phyloP scores from a whole-genome alignment of 148 eudicot species.

The Heliamphora exappendiculata region DNA sequence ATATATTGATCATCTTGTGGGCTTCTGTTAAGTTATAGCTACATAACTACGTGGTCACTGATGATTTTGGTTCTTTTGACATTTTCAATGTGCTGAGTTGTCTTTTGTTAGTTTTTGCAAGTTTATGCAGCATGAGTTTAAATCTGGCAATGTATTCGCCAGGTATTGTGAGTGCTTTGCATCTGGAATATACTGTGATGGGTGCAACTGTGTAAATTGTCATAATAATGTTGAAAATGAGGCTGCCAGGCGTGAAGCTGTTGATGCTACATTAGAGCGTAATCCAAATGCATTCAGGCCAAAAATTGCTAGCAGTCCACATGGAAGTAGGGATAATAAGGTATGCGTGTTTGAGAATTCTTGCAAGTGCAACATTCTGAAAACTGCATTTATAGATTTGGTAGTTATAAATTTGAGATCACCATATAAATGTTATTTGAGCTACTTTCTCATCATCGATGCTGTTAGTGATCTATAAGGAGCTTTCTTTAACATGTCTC shows the following conservation, averaged over 20 bases:
- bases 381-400: background rate
- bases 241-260: conserved; percentile 88
- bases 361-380: background rate
- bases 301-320: conserved; percentile 97
- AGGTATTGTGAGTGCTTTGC: conserved; percentile 99
- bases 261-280: conserved; percentile 92
- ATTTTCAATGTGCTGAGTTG: background rate
- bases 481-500: background rate
- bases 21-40: background rate
- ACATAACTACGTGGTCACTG: background rate
- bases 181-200: conserved; percentile 94
- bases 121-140: background rate
- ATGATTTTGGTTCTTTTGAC: background rate
- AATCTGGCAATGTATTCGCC: conserved; percentile 17
- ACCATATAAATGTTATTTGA: background rate
- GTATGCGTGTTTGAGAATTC: conserved; percentile 29
- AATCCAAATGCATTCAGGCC: conserved; percentile 99
- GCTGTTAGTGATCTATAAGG: conserved; percentile 5
- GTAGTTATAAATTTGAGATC: background rate
- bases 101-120: background rate
- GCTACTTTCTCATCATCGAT: background rate
- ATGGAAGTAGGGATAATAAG: conserved; percentile 56
- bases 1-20: background rate
- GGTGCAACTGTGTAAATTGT: conserved; percentile 93
- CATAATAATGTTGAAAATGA: conserved; percentile 94